Percentiles rank a stretch among this genome's conserved stretches.
These are phyloP conservation scores for Ambrosia artemisiifolia DNA, from an alignment of 129 eudicot genomes.

Conservation along the genomic window DNA sequence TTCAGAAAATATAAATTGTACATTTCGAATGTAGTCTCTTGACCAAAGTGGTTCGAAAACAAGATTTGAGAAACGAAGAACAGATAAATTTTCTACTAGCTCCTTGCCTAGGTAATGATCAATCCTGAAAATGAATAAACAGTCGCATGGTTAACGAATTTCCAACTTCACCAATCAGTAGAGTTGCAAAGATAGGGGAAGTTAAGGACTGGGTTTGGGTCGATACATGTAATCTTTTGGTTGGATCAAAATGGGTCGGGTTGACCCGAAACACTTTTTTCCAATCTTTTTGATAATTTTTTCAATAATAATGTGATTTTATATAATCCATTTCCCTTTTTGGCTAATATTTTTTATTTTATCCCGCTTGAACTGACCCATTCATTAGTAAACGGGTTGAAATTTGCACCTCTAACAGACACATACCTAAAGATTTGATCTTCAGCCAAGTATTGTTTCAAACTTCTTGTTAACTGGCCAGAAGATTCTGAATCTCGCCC, in stretches of 20 bases:
- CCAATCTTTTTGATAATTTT: background rate
- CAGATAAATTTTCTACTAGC: conserved; percentile 86
- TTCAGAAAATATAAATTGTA: conserved; percentile 89
- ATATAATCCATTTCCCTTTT: too few relatives aligned
- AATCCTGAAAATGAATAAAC: conserved; percentile 46
- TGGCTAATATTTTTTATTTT: background rate
- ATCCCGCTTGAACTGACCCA: background rate
- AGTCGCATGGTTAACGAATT: background rate
- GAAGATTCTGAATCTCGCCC: conserved; percentile 90
- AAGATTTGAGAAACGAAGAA: conserved; percentile 91
- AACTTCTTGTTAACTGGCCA: conserved; percentile 67
- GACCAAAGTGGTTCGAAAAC: conserved; percentile 98
- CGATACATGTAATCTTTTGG: too few relatives aligned
- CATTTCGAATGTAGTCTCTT: conserved; percentile 85
- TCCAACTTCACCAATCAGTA: background rate
- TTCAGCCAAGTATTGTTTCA: conserved; percentile 71
- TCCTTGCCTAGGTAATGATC: conserved; percentile 97
- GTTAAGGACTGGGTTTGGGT: background rate
- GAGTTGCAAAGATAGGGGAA: background rate
- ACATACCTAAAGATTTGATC: conserved; percentile 91
- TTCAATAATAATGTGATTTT: too few relatives aligned
- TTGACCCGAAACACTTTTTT: background rate
- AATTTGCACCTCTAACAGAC: background rate
- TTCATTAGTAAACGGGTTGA: background rate
- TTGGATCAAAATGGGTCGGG: background rate